Evolutionary conservation across 2,329 filamentous ascomycete genomes (phyloP).

Genomic region (Helminthosporium solani): DNA sequence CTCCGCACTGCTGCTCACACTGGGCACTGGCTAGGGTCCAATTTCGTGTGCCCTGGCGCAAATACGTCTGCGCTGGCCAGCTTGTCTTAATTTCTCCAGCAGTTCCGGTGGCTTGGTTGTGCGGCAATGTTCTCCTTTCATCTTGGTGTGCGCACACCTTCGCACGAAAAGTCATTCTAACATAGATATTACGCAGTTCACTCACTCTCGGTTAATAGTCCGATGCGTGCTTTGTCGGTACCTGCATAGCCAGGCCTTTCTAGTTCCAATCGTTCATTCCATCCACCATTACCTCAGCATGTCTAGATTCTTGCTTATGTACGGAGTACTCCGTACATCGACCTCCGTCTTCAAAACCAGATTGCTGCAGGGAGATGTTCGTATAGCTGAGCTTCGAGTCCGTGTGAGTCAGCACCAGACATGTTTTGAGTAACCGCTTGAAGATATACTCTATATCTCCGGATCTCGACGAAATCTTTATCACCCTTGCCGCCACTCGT

Average conservation of each 20-base stretch:
- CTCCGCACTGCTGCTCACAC: conserved; percentile 8
- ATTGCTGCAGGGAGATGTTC: neutral
- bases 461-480: too few species aligned
- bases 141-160: neutral
- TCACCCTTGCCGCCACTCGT: neutral
- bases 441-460: neutral
- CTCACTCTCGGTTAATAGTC: neutral
- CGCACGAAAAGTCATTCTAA: neutral
- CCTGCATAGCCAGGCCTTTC: neutral
- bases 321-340: neutral
- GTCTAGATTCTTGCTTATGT: neutral
- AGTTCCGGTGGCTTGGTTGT: neutral
- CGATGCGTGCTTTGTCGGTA: neutral
- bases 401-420: conserved; percentile 1
- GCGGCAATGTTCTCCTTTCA: neutral
- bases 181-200: neutral
- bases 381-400: neutral
- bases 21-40: neutral
- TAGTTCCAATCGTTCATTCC: neutral
- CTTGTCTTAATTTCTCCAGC: neutral
- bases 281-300: too few species aligned
- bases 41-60: neutral
- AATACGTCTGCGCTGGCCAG: too few species aligned
- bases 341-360: neutral
- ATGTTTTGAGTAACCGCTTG: too few species aligned